Evolutionary conservation across 73 alveolate species (phyloP).

Genomic region (Paramecium biaurelia): DNA sequence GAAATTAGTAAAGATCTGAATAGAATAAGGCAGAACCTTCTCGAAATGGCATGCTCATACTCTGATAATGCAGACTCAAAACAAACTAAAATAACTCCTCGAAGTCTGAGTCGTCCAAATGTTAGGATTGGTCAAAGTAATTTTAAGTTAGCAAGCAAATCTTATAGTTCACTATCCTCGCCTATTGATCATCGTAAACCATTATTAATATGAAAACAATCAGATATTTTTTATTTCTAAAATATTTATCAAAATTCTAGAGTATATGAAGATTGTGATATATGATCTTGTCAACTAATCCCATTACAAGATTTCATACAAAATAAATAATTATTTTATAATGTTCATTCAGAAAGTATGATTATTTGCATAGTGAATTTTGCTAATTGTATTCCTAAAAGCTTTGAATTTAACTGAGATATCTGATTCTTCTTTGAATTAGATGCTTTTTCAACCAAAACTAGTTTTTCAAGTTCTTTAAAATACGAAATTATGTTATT

Average conservation of each 20-base stretch:
- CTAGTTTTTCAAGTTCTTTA: not conserved
- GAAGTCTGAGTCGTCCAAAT: not conserved
- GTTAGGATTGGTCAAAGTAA: not conserved
- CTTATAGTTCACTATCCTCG: constrained; percentile 11
- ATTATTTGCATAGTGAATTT: not conserved
- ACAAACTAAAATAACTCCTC: not conserved
- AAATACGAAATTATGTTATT: too few relatives aligned
- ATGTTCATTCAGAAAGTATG: not conserved
- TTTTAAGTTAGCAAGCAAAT: not conserved
- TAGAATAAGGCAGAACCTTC: not conserved
- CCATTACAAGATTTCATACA: not conserved
- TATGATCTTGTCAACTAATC: not conserved
- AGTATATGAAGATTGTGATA: not conserved
- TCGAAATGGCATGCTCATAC: not conserved
- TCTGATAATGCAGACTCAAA: constrained; percentile 1
- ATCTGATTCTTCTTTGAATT: not conserved
- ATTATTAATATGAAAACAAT: not conserved
- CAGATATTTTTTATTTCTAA: not conserved
- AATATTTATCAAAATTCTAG: not conserved
- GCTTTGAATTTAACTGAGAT: not conserved
- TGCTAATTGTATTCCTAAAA: not conserved
- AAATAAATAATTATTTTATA: not conserved
- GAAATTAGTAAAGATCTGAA: not conserved
- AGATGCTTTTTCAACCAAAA: not conserved
- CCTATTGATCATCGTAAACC: constrained; percentile 13